A percentile compares a stretch with the other conserved stretches of the same genome.
phyloP scores from a whole-genome alignment of 1,284 basidiomycete species.

The Malassezia slooffiae region DNA sequence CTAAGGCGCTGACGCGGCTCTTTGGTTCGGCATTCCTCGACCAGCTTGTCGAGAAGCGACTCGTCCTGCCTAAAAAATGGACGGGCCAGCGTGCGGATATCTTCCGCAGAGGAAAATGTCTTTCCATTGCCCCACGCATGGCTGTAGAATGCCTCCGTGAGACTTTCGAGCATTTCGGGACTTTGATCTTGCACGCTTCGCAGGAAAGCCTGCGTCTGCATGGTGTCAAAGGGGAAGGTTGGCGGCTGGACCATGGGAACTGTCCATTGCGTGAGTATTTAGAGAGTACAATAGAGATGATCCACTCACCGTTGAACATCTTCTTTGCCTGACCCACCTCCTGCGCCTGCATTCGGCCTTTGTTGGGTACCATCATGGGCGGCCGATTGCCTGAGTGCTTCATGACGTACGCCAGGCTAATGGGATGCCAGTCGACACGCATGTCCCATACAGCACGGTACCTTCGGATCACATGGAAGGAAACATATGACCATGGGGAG shows the following conservation, averaged over 20 bases:
- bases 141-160: constrained; percentile 20
- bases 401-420: constrained; percentile 41
- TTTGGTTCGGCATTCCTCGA: neutral
- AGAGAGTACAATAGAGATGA: too few species aligned
- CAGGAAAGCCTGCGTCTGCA: constrained; percentile 25
- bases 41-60: neutral
- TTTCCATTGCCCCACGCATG: constrained; percentile 24
- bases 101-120: neutral
- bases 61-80: neutral
- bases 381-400: constrained; percentile 39
- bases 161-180: constrained; percentile 7
- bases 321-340: too few species aligned
- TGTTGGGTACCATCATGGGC: constrained; percentile 37
- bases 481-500: constrained; percentile 40
- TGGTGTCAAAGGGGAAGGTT: constrained; percentile 36
- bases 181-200: constrained; percentile 10
- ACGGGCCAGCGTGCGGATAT: neutral
- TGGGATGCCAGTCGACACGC: constrained; percentile 25
- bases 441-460: constrained; percentile 32
- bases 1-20: neutral
- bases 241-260: too few species aligned
- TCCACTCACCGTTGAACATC: too few species aligned
- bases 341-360: too few species aligned
- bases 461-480: constrained; percentile 25
- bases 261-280: too few species aligned